Base-by-base conservation (phyloP, 2,329 filamentous ascomycete species). In the Trichoderma sp. region DNA sequence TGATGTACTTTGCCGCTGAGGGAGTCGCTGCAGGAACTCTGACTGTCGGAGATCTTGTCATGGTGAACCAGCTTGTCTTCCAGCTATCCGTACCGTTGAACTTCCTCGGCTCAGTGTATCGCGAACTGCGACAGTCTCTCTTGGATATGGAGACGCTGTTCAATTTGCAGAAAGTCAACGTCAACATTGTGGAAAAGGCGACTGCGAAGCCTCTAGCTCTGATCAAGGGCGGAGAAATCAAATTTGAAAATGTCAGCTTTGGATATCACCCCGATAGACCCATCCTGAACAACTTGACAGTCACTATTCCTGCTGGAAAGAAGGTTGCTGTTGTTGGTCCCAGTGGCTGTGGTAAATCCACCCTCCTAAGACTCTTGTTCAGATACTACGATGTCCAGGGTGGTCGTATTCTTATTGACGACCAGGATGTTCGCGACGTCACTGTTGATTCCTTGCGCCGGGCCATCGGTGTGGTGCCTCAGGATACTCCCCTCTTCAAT, bases 91-190 rank as follows among this genome's bases (percentile, higher is more conserved):
- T 99, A 4, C 96, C 96, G 0, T 88, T 99, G 73, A 99, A 99
- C 85, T 99, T 99, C 82, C 86, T 99, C 4, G 96, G 96, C n/a
- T 97, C 94, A 15, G 95, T 99, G 14, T 99, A 99, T 81, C 92
- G 96, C 76, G 96, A 99, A 83, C 87, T 99, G 69, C 89, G 96
- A 71, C 96, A 99, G 83, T 97, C 94, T 26, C 86, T 99, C 58
- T 86, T 99, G 39, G 97, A 99, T 80, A 99, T 99, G 96, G 96
- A 98, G 83, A 98, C 96, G 0, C 87, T 99, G 6, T 99, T 99
- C 86, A 97, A 93, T 80, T 86, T 99, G 36, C 96, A 99, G 82
- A 98, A 97, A 81, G 95, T 98, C 79, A 97, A 98, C 76, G 91
- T 98, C 14, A 90, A 88, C 47, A 92, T 99, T 79, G 91, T 89